phyloP scores from a whole-genome alignment of 306 rosid genomes.

The Comarum palustre region DNA sequence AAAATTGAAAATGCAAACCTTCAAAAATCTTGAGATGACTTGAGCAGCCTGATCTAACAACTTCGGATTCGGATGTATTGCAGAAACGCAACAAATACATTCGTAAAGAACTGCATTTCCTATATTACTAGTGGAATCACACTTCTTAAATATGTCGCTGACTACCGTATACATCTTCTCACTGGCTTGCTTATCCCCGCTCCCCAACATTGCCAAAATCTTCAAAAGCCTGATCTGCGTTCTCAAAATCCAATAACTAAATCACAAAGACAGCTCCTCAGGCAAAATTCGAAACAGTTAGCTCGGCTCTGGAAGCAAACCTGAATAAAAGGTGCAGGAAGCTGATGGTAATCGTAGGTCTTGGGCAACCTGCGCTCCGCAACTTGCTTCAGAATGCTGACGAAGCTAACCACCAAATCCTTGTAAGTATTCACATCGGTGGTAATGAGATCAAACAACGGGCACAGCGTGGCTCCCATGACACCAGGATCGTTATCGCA shows the following conservation, averaged over 20 bases:
- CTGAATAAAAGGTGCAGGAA: constrained; percentile 96
- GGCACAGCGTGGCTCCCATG: constrained; percentile 89
- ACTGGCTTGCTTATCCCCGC: constrained; percentile 84
- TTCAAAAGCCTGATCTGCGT: constrained; percentile 87
- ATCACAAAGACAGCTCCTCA: neutral
- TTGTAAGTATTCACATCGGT: constrained; percentile 57
- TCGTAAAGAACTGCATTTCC: constrained; percentile 93
- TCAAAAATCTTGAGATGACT: constrained; percentile 80
- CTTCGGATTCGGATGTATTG: constrained; percentile 70
- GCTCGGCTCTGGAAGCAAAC: constrained; percentile 23
- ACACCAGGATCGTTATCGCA: constrained; percentile 95
- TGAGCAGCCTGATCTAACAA: constrained; percentile 81
- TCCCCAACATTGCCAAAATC: constrained; percentile 75
- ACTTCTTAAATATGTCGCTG: constrained; percentile 73
- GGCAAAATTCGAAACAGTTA: neutral
- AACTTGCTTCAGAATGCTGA: constrained; percentile 82
- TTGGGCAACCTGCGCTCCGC: constrained; percentile 84
- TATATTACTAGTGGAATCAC: constrained; percentile 71
- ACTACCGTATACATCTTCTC: constrained; percentile 83
- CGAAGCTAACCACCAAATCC: constrained; percentile 84
- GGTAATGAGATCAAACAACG: constrained; percentile 61
- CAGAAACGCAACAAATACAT: constrained; percentile 73
- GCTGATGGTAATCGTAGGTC: constrained; percentile 80
- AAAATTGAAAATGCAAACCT: constrained; percentile 45
- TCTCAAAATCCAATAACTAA: constrained; percentile 6